phyloP scores from a whole-genome alignment of 2,329 filamentous ascomycete species.

The Magnaporthales sp. region DNA sequence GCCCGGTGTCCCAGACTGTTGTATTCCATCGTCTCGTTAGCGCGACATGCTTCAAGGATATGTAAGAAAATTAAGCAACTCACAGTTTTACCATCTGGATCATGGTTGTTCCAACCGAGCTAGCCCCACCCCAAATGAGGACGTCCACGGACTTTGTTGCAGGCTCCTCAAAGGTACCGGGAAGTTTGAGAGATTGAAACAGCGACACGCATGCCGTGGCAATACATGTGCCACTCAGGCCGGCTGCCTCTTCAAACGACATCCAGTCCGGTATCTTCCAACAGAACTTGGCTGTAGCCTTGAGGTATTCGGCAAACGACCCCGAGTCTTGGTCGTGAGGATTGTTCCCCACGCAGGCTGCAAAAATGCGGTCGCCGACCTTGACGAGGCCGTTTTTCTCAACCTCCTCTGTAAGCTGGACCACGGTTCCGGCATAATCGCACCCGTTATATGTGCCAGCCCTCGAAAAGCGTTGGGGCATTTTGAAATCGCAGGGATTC shows the following conservation, averaged over 20 bases:
- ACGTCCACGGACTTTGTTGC: conserved; percentile 10
- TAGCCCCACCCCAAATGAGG: conserved; percentile 15
- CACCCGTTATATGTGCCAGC: conserved; percentile 17
- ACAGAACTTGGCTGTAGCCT: conserved; percentile 8
- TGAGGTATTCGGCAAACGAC: conserved; percentile 15
- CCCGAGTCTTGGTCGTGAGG: conserved; percentile 9
- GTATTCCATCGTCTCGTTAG: neutral
- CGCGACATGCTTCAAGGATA: neutral
- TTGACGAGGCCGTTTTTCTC: conserved; percentile 8
- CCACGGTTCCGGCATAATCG: conserved; percentile 21
- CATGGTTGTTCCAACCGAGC: conserved; percentile 13
- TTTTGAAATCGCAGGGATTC: conserved; percentile 22
- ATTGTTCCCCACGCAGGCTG: conserved; percentile 10
- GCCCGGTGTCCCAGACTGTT: conserved; percentile 5
- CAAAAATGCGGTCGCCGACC: conserved; percentile 20
- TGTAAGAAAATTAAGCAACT: neutral
- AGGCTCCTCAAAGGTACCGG: conserved; percentile 10
- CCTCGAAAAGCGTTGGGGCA: conserved; percentile 12
- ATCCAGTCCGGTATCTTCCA: conserved; percentile 11
- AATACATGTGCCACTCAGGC: conserved; percentile 8
- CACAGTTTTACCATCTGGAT: conserved; percentile 17
- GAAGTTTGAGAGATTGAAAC: conserved; percentile 12
- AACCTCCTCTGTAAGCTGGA: conserved; percentile 13
- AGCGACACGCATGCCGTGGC: conserved; percentile 14
- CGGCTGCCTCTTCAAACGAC: conserved; percentile 12